These are phyloP conservation scores for Macaranga tanarius DNA, from an alignment of 441 rosid species.

Conservation along the genomic window DNA sequence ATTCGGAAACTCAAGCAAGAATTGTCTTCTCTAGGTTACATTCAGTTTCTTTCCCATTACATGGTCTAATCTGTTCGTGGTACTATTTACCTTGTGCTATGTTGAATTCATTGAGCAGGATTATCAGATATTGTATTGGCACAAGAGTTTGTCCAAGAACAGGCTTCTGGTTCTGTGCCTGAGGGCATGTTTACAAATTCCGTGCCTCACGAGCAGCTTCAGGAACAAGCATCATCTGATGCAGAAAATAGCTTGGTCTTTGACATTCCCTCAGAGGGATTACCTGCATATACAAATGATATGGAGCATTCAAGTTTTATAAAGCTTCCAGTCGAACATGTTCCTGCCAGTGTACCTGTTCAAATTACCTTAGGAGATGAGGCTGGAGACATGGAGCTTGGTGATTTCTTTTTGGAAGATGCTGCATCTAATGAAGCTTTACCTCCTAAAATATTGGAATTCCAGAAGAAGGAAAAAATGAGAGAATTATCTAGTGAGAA, in stretches of 20 bases:
- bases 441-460: slow-evolving; percentile 53
- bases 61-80: slow-evolving; percentile 19
- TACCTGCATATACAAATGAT: slow-evolving; percentile 28
- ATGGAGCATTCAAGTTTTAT: slow-evolving; percentile 35
- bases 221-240: slow-evolving; percentile 24
- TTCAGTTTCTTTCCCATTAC: slow-evolving; percentile 24
- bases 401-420: slow-evolving; percentile 64
- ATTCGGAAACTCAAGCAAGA: slow-evolving; percentile 89
- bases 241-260: slow-evolving; percentile 27
- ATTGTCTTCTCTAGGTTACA: slow-evolving; percentile 71
- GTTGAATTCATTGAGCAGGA: slow-evolving; percentile 56
- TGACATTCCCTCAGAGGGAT: slow-evolving; percentile 29
- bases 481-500: slow-evolving; percentile 59
- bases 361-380: slow-evolving; percentile 35
- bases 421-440: slow-evolving; percentile 36
- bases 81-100: slow-evolving; percentile 31
- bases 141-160: slow-evolving; percentile 52
- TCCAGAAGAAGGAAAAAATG: slow-evolving; percentile 67
- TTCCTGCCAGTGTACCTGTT: slow-evolving; percentile 27
- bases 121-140: slow-evolving; percentile 62
- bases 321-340: slow-evolving; percentile 33
- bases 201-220: slow-evolving; percentile 27
- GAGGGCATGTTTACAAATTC: slow-evolving; percentile 33
- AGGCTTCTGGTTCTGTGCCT: slow-evolving; percentile 22
- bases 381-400: slow-evolving; percentile 63